Evolutionary conservation across 2,329 filamentous ascomycete genomes (phyloP), one percentile per base, ranked within the genome.

Genomic region (Pestalotiopsis sp.): DNA sequence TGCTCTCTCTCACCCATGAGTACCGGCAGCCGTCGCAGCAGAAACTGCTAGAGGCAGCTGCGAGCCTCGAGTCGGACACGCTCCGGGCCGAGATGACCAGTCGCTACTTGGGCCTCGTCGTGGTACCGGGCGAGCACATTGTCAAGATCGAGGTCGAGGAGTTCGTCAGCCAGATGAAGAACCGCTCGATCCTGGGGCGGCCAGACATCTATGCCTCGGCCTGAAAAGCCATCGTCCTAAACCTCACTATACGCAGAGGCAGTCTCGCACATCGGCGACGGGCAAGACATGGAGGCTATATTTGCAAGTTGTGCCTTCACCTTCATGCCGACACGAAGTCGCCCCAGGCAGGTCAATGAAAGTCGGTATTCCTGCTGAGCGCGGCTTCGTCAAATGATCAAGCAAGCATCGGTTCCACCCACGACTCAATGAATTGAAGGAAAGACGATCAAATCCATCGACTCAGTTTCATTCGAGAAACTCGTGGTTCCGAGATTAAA

Each of bases 71-170:
- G 12, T 81, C 83, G 2, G 80, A 79, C 25, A 84, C 80, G 14
- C 77, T 92, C 68, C 88, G 86, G 71, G 81, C 93, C 66, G 88
- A 94, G 74, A 93, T 97, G 90, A 92, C 89, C 31, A 94, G 92
- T 73, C 90, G 96, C 66, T 97, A 94, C 77, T 88, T 99, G 25
- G 96, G 96, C 0, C 82, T 98, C 31, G 90, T 99, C 2, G 95
- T 98, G 27, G 89, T 99, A 4, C 96, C 96, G 0, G 95, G 95
- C 0, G 85, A 92, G 73, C 90, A 97, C 78, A 93, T 99, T 73
- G 90, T 87, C 69, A 95, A 92, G 83, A 94, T 99, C 75, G 95
- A 98, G 80, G 85, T 96, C 61, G 94, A 98, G 78, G 91, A 95
- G 72, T 91, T 91, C 77, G 80, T 81, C 1, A 90, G 89, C 70